These are phyloP conservation scores for Wallacemonas sp. DNA, from an alignment of 208 protist species.

Conservation along the genomic window DNA sequence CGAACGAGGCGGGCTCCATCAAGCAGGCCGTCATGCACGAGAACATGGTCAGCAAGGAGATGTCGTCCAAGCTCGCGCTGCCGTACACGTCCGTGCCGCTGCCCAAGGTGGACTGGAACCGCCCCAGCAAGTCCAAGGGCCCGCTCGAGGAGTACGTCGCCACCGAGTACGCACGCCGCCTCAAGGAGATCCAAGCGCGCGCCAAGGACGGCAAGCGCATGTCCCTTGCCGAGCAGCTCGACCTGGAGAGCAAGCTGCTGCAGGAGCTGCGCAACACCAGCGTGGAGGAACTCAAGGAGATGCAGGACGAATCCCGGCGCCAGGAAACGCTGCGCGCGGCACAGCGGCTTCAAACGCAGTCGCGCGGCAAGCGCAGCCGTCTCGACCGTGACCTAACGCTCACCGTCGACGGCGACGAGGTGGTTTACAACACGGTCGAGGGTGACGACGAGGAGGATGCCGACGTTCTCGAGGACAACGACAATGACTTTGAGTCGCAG, in stretches of 20 bases:
- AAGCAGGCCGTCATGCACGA: slow-evolving; percentile 72
- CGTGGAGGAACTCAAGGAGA: slow-evolving; percentile 51
- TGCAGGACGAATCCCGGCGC: slow-evolving; percentile 51
- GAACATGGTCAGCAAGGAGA: slow-evolving; percentile 39
- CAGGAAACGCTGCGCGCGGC: slow-evolving; percentile 35
- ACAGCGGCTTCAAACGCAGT: slow-evolving; percentile 27
- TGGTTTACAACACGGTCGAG: slow-evolving; percentile 1
- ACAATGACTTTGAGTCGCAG: slow-evolving; percentile 24
- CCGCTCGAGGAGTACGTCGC: slow-evolving; percentile 77
- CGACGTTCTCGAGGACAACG: slow-evolving; percentile 17
- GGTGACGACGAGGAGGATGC: slow-evolving; percentile 26
- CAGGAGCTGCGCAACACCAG: slow-evolving; percentile 50
- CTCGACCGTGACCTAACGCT: slow-evolving; percentile 15
- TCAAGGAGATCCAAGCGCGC: slow-evolving; percentile 68
- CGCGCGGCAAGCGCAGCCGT: slow-evolving; percentile 21
- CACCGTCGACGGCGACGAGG: not conserved
- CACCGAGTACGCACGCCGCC: slow-evolving; percentile 71
- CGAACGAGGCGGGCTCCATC: slow-evolving; percentile 64
- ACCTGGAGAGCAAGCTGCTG: slow-evolving; percentile 67
- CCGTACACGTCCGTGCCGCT: slow-evolving; percentile 46
- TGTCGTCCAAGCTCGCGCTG: slow-evolving; percentile 44
- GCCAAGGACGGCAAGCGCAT: slow-evolving; percentile 73
- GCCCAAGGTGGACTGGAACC: slow-evolving; percentile 72
- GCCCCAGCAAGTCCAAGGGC: slow-evolving; percentile 38
- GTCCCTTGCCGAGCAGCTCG: slow-evolving; percentile 82